phyloP scores from a whole-genome alignment of 306 rosid species.

The Alnus glutinosa region DNA sequence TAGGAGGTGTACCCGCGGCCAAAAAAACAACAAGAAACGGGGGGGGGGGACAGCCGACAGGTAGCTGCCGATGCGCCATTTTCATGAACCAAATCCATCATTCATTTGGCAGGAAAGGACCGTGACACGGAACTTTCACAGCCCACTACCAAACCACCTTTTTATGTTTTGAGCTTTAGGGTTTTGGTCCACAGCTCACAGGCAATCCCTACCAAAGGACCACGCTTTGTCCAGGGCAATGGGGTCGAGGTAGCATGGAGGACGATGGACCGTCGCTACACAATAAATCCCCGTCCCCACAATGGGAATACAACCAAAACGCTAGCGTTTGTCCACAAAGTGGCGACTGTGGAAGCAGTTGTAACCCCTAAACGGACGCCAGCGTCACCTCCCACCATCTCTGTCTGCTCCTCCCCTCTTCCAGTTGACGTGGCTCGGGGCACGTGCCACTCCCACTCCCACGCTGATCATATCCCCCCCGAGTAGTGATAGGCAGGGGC shows the following conservation, averaged over 20 bases:
- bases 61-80: background rate
- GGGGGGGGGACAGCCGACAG: background rate
- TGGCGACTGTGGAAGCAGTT: conserved; percentile 30
- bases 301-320: background rate
- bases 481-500: no score
- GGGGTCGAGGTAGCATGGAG: background rate
- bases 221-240: background rate
- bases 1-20: no score
- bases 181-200: background rate
- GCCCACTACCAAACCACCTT: background rate
- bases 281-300: background rate
- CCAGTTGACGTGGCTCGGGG: background rate
- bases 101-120: background rate
- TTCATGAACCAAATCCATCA: background rate
- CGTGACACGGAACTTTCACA: background rate
- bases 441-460: conserved; percentile 15
- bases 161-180: background rate
- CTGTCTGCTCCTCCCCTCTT: conserved; percentile 1
- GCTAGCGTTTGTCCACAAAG: background rate
- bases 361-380: conserved; percentile 22
- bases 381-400: conserved; percentile 18
- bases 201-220: background rate
- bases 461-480: background rate
- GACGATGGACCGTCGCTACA: background rate
- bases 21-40: no score